Evolutionary conservation across 2,329 filamentous ascomycete species (phyloP).

Genomic region (Claviceps fusiformis): DNA sequence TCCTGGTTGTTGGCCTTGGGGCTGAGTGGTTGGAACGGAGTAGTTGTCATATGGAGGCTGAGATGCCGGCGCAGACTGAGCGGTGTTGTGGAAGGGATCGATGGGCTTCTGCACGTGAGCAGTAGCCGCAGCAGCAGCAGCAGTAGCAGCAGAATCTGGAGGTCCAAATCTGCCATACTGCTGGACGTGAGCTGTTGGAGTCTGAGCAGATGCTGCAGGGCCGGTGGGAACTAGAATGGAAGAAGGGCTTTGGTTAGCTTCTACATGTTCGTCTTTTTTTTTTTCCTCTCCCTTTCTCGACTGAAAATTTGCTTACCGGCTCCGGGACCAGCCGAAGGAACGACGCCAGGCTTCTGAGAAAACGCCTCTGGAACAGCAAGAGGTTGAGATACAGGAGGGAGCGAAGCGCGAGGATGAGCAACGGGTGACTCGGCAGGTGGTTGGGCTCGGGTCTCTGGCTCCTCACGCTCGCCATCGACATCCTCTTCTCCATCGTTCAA

Average conservation of each 20-base stretch:
- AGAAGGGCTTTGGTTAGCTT: constrained; percentile 8
- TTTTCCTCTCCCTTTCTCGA: no score
- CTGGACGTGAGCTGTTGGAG: constrained; percentile 42
- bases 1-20: constrained; percentile 43
- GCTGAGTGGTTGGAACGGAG: constrained; percentile 44
- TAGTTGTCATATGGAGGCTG: constrained; percentile 49
- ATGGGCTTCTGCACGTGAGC: constrained; percentile 61
- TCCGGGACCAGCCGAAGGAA: constrained; percentile 16
- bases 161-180: constrained; percentile 60
- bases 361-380: constrained; percentile 42
- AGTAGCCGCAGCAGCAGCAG: constrained; percentile 34
- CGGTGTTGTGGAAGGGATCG: constrained; percentile 54
- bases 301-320: constrained; percentile 15
- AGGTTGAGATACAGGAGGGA: constrained; percentile 58
- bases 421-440: constrained; percentile 88
- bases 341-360: constrained; percentile 39
- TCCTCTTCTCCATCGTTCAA: constrained; percentile 74
- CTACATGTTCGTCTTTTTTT: background rate
- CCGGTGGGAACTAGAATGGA: constrained; percentile 7
- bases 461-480: constrained; percentile 87
- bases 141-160: constrained; percentile 38
- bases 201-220: constrained; percentile 23
- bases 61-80: constrained; percentile 47
- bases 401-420: constrained; percentile 68
- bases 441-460: constrained; percentile 86